These are phyloP conservation scores for Panicum miliaceum DNA, from an alignment of 176 grass and related monocot genomes.

Conservation along the genomic window DNA sequence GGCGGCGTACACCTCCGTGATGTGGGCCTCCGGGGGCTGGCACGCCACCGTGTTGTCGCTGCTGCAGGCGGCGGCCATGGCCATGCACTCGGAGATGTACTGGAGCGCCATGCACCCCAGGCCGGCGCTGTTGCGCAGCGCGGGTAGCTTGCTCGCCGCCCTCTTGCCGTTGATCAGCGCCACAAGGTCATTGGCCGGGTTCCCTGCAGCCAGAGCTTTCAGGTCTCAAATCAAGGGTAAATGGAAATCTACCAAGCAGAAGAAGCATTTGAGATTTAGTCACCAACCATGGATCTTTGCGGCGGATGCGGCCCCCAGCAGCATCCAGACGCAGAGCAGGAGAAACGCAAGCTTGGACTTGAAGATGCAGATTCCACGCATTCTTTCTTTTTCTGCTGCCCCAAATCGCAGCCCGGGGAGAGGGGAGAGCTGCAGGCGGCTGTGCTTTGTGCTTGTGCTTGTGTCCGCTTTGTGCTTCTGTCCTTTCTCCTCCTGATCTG, in stretches of 20 bases:
- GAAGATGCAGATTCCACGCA: constrained; percentile 24
- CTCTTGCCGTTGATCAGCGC: constrained; percentile 70
- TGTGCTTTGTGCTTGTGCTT: no score
- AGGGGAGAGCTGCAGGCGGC: no score
- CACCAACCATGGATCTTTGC: constrained; percentile 45
- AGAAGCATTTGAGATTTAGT: neutral
- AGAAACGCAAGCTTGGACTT: neutral
- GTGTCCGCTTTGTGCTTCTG: no score
- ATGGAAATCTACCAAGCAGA: neutral
- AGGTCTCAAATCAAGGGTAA: no score
- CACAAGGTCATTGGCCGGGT: constrained; percentile 77
- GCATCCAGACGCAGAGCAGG: constrained; percentile 8
- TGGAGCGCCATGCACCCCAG: constrained; percentile 96
- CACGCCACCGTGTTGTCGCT: constrained; percentile 53
- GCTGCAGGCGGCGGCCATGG: constrained; percentile 38
- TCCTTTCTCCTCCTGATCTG: no score
- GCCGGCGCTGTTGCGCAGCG: constrained; percentile 64
- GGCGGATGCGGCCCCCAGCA: neutral
- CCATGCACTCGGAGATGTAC: constrained; percentile 65
- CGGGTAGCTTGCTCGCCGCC: constrained; percentile 56
- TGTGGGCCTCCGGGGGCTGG: constrained; percentile 64
- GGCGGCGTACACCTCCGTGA: constrained; percentile 91
- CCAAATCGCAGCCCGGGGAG: no score
- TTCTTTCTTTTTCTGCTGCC: neutral
- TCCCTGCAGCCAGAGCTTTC: constrained; percentile 38